A percentile compares a stretch with the other conserved stretches of the same genome.
These are phyloP conservation scores for Talaromyces funiculosus DNA, from an alignment of 2,329 filamentous ascomycete genomes.

Conservation along the genomic window DNA sequence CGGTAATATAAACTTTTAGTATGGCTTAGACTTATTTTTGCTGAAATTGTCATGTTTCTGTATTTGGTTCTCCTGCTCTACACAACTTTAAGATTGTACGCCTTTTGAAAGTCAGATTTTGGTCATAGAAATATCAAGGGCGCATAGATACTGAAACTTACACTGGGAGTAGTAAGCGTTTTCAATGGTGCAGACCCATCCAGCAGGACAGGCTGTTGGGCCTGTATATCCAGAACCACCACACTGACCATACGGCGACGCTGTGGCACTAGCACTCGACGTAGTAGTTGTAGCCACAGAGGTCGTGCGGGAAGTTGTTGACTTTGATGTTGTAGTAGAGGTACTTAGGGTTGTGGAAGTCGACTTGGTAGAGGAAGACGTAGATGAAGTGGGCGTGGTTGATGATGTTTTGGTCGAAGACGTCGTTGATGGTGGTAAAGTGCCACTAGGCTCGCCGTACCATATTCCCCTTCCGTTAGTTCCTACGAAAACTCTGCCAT, in stretches of 20 bases:
- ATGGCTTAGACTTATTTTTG: background rate
- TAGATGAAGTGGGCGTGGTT: background rate
- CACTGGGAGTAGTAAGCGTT: constrained; percentile 19
- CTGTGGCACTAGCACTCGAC: constrained; percentile 12
- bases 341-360: background rate
- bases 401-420: constrained; percentile 12
- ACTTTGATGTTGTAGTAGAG: background rate
- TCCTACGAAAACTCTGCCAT: constrained; percentile 29
- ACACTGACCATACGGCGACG: constrained; percentile 18
- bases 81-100: background rate
- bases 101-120: background rate
- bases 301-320: constrained; percentile 11
- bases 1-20: background rate
- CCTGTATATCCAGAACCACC: constrained; percentile 18
- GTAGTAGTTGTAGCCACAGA: constrained; percentile 9
- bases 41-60: background rate
- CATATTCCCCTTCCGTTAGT: constrained; percentile 32
- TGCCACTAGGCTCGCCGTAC: constrained; percentile 23
- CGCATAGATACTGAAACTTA: constrained; percentile 1
- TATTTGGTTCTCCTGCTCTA: background rate
- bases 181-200: constrained; percentile 16
- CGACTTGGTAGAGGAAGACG: background rate
- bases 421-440: constrained; percentile 20
- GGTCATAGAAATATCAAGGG: background rate
- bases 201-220: constrained; percentile 16